These are phyloP conservation scores for Scedosporium apiospermum DNA, from an alignment of 2,329 filamentous ascomycete genomes.

Conservation along the genomic window DNA sequence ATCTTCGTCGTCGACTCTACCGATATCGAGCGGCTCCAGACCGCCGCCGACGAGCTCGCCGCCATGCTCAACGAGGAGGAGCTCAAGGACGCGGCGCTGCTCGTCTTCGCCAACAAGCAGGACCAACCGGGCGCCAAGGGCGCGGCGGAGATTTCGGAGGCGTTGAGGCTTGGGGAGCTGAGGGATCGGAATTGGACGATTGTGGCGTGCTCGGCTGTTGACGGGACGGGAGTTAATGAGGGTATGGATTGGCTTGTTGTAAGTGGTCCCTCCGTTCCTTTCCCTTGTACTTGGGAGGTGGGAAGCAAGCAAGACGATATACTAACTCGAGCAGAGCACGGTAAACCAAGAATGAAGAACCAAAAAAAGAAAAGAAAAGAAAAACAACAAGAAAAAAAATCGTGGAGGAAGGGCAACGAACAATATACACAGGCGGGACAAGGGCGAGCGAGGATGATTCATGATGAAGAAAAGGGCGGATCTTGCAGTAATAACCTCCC, in stretches of 20 bases:
- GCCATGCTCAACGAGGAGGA: slow-evolving; percentile 98
- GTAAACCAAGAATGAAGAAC: not conserved
- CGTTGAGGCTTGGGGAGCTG: slow-evolving; percentile 78
- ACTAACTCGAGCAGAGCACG: not conserved
- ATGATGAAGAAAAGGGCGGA: not conserved
- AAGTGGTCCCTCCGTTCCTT: slow-evolving; percentile 20
- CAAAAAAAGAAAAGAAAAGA: not conserved
- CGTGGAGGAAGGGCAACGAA: not conserved
- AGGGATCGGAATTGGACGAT: slow-evolving; percentile 99
- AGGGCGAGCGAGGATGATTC: not conserved
- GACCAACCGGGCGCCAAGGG: slow-evolving; percentile 96
- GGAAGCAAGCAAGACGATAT: not conserved
- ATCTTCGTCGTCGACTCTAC: slow-evolving; percentile 98
- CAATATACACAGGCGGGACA: not conserved
- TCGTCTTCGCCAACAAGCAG: slow-evolving; percentile 99
- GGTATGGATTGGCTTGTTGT: slow-evolving; percentile 99
- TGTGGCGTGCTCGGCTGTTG: slow-evolving; percentile 92
- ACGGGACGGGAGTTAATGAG: slow-evolving; percentile 87
- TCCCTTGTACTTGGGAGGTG: not conserved
- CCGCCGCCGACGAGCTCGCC: slow-evolving; percentile 82
- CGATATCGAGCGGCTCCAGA: slow-evolving; percentile 89
- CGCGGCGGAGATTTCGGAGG: slow-evolving; percentile 93
- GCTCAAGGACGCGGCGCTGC: slow-evolving; percentile 78
- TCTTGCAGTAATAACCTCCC: not conserved
- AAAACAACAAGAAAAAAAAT: not conserved